These are phyloP conservation scores for Exophiala phaeomuriformis DNA, from an alignment of 2,329 filamentous ascomycete species.

Conservation along the genomic window DNA sequence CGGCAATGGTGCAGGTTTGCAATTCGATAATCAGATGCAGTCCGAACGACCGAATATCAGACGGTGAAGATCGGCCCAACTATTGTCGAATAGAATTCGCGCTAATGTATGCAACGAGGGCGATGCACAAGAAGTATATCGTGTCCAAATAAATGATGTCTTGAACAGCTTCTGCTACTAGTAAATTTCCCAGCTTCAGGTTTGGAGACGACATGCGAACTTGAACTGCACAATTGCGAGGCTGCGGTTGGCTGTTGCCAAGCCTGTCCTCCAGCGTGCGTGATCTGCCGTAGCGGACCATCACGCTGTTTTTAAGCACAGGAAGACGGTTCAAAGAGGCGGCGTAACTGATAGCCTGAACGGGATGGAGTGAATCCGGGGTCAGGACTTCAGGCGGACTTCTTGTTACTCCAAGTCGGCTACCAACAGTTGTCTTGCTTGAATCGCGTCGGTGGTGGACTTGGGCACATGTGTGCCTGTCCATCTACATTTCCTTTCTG, in stretches of 20 bases:
- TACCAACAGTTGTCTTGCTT: neutral
- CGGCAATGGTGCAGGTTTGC: neutral
- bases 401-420: neutral
- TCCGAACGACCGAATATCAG: neutral
- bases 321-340: neutral
- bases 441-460: neutral
- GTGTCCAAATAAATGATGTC: neutral
- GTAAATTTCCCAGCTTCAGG: slow-evolving; percentile 4
- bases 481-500: neutral
- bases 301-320: neutral
- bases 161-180: neutral
- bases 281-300: neutral
- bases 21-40: neutral
- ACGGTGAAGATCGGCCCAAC: neutral
- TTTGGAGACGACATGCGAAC: neutral
- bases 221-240: neutral
- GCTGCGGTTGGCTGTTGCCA: neutral
- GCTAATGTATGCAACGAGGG: neutral
- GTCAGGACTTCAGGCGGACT: neutral
- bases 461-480: neutral
- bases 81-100: neutral
- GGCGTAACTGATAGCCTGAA: neutral
- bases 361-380: neutral
- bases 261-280: neutral
- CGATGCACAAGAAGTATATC: neutral